phyloP scores from a whole-genome alignment of 768 basidiomycete genomes.

The Mycena amicta region DNA sequence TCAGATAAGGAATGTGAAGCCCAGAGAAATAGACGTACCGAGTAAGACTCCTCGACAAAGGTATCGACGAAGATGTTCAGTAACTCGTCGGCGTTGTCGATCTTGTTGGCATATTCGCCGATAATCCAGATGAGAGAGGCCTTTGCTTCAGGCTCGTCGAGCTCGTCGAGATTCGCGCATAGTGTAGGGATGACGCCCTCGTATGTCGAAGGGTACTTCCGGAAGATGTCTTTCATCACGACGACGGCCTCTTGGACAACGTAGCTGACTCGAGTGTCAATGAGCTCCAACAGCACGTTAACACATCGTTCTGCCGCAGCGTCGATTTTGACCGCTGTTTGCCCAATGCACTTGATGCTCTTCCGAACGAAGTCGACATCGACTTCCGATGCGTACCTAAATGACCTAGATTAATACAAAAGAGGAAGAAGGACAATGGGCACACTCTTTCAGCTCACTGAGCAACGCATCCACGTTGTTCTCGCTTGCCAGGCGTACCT shows the following conservation, averaged over 20 bases:
- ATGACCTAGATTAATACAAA: neutral
- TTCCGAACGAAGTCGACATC: slow-evolving; percentile 98
- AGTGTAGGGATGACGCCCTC: slow-evolving; percentile 96
- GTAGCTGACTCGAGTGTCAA: slow-evolving; percentile 91
- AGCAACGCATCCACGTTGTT: slow-evolving; percentile 92
- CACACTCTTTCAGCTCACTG: slow-evolving; percentile 94
- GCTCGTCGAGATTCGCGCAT: slow-evolving; percentile 92
- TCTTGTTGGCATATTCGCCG: slow-evolving; percentile 96
- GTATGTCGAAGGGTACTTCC: slow-evolving; percentile 94
- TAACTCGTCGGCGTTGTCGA: slow-evolving; percentile 95
- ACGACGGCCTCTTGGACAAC: slow-evolving; percentile 98
- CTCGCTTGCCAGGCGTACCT: slow-evolving; percentile 40
- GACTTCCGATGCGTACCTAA: slow-evolving; percentile 92
- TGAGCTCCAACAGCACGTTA: slow-evolving; percentile 89
- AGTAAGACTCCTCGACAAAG: slow-evolving; percentile 92
- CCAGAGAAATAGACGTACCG: slow-evolving; percentile 47
- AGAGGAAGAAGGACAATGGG: slow-evolving; percentile 12
- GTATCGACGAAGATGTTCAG: slow-evolving; percentile 87
- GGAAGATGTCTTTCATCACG: slow-evolving; percentile 99
- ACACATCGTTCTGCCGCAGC: slow-evolving; percentile 92
- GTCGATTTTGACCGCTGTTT: slow-evolving; percentile 95
- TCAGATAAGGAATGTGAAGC: neutral
- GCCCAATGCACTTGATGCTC: slow-evolving; percentile 94
- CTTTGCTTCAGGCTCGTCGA: slow-evolving; percentile 98
- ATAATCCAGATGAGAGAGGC: slow-evolving; percentile 99